Evolutionary conservation across 208 protist species (phyloP), one percentile per base, ranked within the genome.

Genomic region (Borovskyia barvae): DNA sequence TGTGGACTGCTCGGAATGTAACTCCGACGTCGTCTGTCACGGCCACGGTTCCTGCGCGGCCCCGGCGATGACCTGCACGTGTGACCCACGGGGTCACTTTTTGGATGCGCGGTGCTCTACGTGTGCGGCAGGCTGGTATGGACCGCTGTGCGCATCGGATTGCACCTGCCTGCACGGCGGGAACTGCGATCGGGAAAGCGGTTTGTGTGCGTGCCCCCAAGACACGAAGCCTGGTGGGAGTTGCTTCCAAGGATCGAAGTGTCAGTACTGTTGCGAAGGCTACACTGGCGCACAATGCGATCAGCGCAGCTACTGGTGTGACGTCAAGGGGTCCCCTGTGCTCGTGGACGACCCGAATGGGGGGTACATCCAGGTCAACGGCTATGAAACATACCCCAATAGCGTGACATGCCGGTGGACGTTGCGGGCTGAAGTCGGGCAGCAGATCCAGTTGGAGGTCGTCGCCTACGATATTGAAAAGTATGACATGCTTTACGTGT

Each of bases 281-380:
- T 80, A 77, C 59, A 57, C 59, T 28, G 87, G 87, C n/a, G 53
- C 66, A 14, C 40, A 37, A 14, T 94, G 87, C 53, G 72, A 77
- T 36, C 48, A 84, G 41, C 51, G 64, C 33, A 91, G 83, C 56
- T 88, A 89, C 55, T 94, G 87, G 83, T 94, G 87, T 57, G 51
- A 78, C 33, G 68, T 70, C 22, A 73, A 45, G 6, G 82, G 75
- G 9, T 47, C 17, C 14, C 42, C 63, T 14, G 74, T 89, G 28
- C 26, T 56, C 9, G 73, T 85, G 5, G 62, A 75, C 50, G 75
- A 80, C 45, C 26, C 46, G 2, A 24, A 22, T 6, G 64, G 64
- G 14, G 87, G 73, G 11, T 79, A 79, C 36, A 88, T 93, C 53
- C 70, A 90, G 52, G 63, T 93, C 22, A 86, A 85, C 54, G 81